phyloP scores from a whole-genome alignment of 305 asterid genomes.

The Coffea humblotiana region DNA sequence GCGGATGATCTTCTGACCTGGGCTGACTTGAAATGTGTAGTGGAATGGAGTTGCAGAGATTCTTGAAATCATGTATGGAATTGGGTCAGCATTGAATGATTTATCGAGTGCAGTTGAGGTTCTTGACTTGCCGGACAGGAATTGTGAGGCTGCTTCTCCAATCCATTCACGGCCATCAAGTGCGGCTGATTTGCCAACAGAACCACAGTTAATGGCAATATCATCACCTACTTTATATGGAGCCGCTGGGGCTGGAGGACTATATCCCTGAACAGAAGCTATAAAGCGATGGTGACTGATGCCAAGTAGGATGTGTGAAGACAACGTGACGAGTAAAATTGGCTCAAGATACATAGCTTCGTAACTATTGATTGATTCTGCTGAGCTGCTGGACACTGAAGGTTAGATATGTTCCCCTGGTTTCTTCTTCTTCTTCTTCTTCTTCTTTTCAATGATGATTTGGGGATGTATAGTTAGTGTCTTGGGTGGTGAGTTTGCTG shows the following conservation, averaged over 20 bases:
- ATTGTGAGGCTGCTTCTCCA: slow-evolving; percentile 25
- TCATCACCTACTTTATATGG: slow-evolving; percentile 2
- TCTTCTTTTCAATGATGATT: too few relatives aligned
- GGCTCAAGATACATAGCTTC: background rate
- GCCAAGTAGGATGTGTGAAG: background rate
- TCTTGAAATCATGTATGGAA: slow-evolving; percentile 49
- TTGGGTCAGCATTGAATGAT: background rate
- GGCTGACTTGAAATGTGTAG: slow-evolving; percentile 36
- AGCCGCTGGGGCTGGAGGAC: too few relatives aligned
- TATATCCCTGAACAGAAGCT: background rate
- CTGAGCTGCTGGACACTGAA: background rate
- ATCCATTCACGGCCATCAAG: slow-evolving; percentile 38
- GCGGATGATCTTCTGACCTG: slow-evolving; percentile 57
- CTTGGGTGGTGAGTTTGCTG: too few relatives aligned
- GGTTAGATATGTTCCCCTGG: too few relatives aligned
- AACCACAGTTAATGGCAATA: slow-evolving; percentile 47
- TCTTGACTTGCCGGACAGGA: slow-evolving; percentile 27
- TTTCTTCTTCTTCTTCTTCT: too few relatives aligned
- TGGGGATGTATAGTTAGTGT: too few relatives aligned
- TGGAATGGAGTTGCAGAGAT: slow-evolving; percentile 40
- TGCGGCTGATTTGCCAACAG: slow-evolving; percentile 23
- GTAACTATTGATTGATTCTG: background rate
- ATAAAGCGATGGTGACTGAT: background rate
- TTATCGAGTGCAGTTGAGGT: slow-evolving; percentile 7
- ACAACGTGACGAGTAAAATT: background rate